phyloP scores from a whole-genome alignment of 352 stramenopile genomes.

The Globisporangium spinosum region DNA sequence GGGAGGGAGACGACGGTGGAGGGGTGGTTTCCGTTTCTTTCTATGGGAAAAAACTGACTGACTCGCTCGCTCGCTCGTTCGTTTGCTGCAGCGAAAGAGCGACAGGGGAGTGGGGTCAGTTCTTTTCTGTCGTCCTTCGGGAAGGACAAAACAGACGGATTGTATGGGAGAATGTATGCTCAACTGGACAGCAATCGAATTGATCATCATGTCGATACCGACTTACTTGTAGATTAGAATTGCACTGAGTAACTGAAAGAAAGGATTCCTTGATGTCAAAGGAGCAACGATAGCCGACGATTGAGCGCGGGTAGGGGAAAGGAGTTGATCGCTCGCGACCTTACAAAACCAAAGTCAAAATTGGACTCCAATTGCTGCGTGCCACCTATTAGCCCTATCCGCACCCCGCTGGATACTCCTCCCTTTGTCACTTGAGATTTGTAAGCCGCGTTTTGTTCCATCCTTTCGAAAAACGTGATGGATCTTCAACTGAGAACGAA shows the following conservation, averaged over 20 bases:
- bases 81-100: neutral
- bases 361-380: neutral
- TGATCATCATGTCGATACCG: neutral
- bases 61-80: neutral
- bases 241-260: rapidly evolving
- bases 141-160: neutral
- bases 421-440: neutral
- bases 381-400: neutral
- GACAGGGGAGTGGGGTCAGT: neutral
- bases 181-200: neutral
- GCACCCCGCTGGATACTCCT: neutral
- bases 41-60: conserved; percentile 8
- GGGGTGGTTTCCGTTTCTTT: neutral
- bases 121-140: neutral
- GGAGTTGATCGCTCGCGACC: neutral
- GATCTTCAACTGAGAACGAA: conserved; percentile 3
- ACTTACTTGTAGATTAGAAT: neutral
- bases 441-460: neutral
- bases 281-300: neutral
- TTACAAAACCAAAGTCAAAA: neutral
- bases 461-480: conserved; percentile 6
- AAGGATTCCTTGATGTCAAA: neutral
- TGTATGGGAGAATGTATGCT: neutral
- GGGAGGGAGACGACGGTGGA: neutral
- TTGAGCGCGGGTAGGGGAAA: neutral